Evolutionary conservation across 805 yeast genomes (phyloP), one percentile per base, ranked within the genome.

Genomic region (Wickerhamiella galacta): DNA sequence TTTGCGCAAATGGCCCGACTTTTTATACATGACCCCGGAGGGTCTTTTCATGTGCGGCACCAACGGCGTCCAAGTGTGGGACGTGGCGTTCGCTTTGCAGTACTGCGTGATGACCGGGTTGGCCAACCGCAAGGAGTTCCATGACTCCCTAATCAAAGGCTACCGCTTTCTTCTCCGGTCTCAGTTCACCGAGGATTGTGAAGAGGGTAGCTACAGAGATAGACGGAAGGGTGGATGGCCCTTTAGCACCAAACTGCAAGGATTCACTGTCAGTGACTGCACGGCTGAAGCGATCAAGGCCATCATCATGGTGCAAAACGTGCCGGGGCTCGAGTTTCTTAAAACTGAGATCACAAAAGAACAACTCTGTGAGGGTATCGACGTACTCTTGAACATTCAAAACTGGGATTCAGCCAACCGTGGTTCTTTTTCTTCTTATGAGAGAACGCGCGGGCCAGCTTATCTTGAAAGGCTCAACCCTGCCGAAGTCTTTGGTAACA

Each of bases 31-130:
- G 57, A 92, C 95, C 0, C 78, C 83, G 0, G 78, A 77, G 49
- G 99, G 99, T 4, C 66, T 90, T 72, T 70, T 87, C 2, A 77
- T 81, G 36, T 81, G 78, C 80, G 99, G 99, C 2, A 90, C 99
- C 1, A 90, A 90, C 53, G 99, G 99, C 16, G 81, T 80, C 0
- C 99, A 90, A 56, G 85, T 77, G 1, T 90, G 99, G 98, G 99
- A 90, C 54, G 74, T 75, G 18, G 85, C 95, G 0, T 87, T 90
- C 58, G 77, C 80, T 35, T 62, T 90, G 17, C 98, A 90, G 50
- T 80, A 81, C 47, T 66, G 71, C 40, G 73, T 81, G 38, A 60
- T 68, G 46, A 79, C 93, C 0, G 94, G 93, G 0, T 54, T 85
- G 22, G 85, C 80, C 3, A 76, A 72, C 19, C 44, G 61, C 21